Evolutionary conservation across 108 stramenopile genomes (phyloP).

Genomic region (Seminavis robusta): DNA sequence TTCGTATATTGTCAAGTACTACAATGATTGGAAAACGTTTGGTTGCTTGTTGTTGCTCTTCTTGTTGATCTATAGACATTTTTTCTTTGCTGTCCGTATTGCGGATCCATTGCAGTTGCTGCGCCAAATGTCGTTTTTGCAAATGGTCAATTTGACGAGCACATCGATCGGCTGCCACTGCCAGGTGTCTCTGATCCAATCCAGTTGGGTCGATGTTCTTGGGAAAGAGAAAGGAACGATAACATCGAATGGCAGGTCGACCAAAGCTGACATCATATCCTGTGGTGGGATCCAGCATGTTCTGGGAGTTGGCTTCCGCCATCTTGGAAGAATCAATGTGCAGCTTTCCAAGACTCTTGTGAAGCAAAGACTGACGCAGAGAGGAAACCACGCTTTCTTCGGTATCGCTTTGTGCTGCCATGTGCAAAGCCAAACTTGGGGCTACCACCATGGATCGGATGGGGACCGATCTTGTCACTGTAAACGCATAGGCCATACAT

Average conservation of each 20-base stretch:
- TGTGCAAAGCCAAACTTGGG: too few relatives aligned
- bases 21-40: slow-evolving; percentile 67
- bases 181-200: slow-evolving; percentile 25
- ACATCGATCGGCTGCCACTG: slow-evolving; percentile 49
- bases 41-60: too few relatives aligned
- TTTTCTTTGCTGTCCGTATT: slow-evolving; percentile 41
- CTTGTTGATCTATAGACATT: not conserved
- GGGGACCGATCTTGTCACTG: too few relatives aligned
- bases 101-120: slow-evolving; percentile 72
- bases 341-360: slow-evolving; percentile 31
- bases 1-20: slow-evolving; percentile 81
- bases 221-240: slow-evolving; percentile 69
- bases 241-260: slow-evolving; percentile 71
- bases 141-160: slow-evolving; percentile 82
- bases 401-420: too few relatives aligned
- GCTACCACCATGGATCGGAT: too few relatives aligned
- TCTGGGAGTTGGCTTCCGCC: slow-evolving; percentile 46
- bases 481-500: too few relatives aligned
- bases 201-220: slow-evolving; percentile 9
- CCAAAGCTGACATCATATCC: slow-evolving; percentile 71
- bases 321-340: slow-evolving; percentile 44
- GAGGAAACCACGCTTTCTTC: too few relatives aligned
- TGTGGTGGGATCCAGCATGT: slow-evolving; percentile 40
- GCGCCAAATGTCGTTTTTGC: slow-evolving; percentile 61
- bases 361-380: too few relatives aligned